phyloP scores from a whole-genome alignment of 116 monocot species.

The Cymodocea nodosa region DNA sequence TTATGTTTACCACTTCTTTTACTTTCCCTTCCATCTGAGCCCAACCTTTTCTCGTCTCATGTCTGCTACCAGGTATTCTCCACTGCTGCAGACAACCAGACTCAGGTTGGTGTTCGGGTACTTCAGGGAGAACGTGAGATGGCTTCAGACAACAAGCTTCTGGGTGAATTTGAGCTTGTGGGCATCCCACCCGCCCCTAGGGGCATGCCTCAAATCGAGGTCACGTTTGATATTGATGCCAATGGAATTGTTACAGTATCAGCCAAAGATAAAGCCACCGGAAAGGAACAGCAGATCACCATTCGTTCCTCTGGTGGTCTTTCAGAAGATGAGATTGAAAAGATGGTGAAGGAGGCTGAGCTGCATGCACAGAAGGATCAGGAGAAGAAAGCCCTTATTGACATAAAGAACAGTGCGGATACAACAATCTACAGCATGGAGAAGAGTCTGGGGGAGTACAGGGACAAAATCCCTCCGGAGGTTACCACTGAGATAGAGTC shows the following conservation, averaged over 20 bases:
- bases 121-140: slow-evolving; percentile 18
- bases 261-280: slow-evolving; percentile 15
- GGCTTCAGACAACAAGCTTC: slow-evolving; percentile 17
- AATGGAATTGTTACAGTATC: slow-evolving; percentile 18
- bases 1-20: too few relatives aligned
- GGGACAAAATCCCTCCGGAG: slow-evolving; percentile 13
- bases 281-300: slow-evolving; percentile 15
- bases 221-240: slow-evolving; percentile 14
- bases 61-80: slow-evolving; percentile 8
- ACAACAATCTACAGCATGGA: slow-evolving; percentile 17
- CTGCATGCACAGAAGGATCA: slow-evolving; percentile 16
- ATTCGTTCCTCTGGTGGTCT: slow-evolving; percentile 15
- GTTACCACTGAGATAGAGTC: slow-evolving; percentile 14
- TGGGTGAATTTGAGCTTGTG: slow-evolving; percentile 18
- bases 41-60: too few relatives aligned
- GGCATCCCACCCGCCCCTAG: slow-evolving; percentile 14
- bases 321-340: slow-evolving; percentile 15
- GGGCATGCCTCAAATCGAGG: slow-evolving; percentile 3
- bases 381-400: slow-evolving; percentile 15
- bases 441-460: slow-evolving; percentile 14
- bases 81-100: slow-evolving; percentile 17
- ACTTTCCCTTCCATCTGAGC: too few relatives aligned
- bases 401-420: slow-evolving; percentile 15
- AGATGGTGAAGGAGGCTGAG: slow-evolving; percentile 19
- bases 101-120: slow-evolving; percentile 11